Evolutionary conservation across 1,284 basidiomycete genomes (phyloP).

Genomic region (Pascua guehoae): DNA sequence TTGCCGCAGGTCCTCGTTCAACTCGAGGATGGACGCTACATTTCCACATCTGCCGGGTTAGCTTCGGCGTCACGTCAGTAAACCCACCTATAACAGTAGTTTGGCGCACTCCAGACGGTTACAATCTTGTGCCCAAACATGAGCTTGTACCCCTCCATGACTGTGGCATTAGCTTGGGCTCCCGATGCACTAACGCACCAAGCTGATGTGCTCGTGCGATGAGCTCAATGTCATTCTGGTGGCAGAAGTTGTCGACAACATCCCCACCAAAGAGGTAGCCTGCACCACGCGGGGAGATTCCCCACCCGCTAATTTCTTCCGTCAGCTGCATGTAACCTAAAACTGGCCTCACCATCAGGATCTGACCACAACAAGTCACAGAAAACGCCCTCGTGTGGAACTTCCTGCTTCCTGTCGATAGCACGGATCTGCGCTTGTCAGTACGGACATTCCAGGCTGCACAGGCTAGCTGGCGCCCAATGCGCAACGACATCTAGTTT

Average conservation of each 20-base stretch:
- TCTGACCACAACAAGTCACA: slow-evolving; percentile 98
- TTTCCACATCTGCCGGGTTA: slow-evolving; percentile 70
- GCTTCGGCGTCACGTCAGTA: neutral
- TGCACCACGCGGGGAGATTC: slow-evolving; percentile 91
- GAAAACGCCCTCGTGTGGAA: slow-evolving; percentile 99
- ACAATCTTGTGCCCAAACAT: slow-evolving; percentile 97
- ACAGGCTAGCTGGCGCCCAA: neutral
- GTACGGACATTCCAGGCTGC: neutral
- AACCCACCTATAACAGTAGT: slow-evolving; percentile 92
- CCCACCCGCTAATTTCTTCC: slow-evolving; percentile 86
- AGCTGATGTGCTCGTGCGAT: slow-evolving; percentile 97
- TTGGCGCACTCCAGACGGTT: slow-evolving; percentile 97
- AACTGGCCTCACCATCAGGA: slow-evolving; percentile 70
- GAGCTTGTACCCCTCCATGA: slow-evolving; percentile 97
- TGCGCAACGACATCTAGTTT: neutral
- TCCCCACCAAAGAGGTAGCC: slow-evolving; percentile 94
- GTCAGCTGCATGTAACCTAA: neutral
- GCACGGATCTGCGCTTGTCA: slow-evolving; percentile 69
- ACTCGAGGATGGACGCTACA: slow-evolving; percentile 84
- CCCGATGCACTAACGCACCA: neutral
- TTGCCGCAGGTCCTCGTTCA: slow-evolving; percentile 87
- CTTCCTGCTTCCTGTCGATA: slow-evolving; percentile 96
- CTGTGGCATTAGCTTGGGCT: slow-evolving; percentile 39
- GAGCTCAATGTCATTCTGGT: slow-evolving; percentile 87
- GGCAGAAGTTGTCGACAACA: slow-evolving; percentile 83